These are phyloP conservation scores for Thielaviopsis ethacetica DNA, from an alignment of 2,329 filamentous ascomycete genomes.

Conservation along the genomic window DNA sequence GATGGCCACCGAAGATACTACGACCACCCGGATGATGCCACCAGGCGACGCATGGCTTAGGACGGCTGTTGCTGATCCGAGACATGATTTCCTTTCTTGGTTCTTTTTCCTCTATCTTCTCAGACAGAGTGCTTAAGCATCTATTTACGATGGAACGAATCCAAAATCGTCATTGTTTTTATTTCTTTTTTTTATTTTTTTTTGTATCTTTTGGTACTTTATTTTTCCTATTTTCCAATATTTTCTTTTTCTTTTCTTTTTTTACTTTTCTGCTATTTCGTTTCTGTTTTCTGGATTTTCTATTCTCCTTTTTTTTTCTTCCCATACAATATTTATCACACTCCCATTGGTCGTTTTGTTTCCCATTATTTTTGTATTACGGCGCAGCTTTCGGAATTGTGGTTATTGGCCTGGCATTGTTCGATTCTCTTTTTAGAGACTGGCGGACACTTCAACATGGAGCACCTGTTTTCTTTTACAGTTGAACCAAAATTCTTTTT, in stretches of 20 bases:
- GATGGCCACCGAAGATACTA: constrained; percentile 22
- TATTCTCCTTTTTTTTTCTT: neutral
- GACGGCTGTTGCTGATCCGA: neutral
- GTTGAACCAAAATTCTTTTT: neutral
- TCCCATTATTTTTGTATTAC: neutral
- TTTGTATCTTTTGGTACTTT: neutral
- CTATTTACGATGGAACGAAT: neutral
- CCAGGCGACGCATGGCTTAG: constrained; percentile 9
- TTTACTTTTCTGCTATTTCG: constrained; percentile 7
- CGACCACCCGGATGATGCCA: constrained; percentile 9
- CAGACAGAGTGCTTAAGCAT: neutral
- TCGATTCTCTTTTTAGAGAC: neutral
- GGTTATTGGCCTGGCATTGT: neutral
- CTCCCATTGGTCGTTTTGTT: neutral
- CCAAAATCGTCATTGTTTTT: neutral
- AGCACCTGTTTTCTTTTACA: neutral
- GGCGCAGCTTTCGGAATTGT: neutral
- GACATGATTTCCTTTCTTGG: neutral
- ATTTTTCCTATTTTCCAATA: neutral
- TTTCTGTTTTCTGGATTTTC: neutral
- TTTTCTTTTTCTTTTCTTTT: neutral
- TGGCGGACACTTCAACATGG: neutral
- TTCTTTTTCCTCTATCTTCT: constrained; percentile 1
- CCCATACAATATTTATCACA: neutral
- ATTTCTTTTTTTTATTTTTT: neutral